Evolutionary conservation across 192 early-diverging fungal species (phyloP).

Genomic region (Coemansia reversa): DNA sequence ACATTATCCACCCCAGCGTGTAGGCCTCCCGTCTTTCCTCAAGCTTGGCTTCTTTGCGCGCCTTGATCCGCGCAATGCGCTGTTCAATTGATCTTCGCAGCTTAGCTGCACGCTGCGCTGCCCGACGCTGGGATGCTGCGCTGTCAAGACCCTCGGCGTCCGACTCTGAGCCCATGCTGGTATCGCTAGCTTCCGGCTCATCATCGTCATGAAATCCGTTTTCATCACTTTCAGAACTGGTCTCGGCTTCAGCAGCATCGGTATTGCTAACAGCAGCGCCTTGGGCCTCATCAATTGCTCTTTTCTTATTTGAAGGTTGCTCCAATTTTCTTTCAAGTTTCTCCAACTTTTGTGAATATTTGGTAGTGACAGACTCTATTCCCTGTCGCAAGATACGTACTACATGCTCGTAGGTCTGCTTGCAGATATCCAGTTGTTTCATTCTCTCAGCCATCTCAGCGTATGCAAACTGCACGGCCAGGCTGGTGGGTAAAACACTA

Average conservation of each 20-base stretch:
- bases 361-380: conserved; percentile 18
- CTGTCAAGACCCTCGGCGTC: conserved; percentile 24
- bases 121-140: neutral
- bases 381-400: conserved; percentile 17
- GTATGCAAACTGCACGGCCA: conserved; percentile 71
- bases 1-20: conserved; percentile 81
- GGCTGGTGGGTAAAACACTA: conserved; percentile 44
- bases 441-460: conserved; percentile 67
- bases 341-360: conserved; percentile 28
- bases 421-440: conserved; percentile 59
- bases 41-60: conserved; percentile 35
- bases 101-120: conserved; percentile 36
- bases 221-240: conserved; percentile 17
- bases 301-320: conserved; percentile 2
- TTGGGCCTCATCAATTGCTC: neutral
- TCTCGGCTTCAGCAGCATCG: neutral
- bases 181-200: conserved; percentile 37
- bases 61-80: conserved; percentile 42
- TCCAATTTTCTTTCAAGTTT: conserved; percentile 41
- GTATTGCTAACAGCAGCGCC: neutral
- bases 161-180: conserved; percentile 18
- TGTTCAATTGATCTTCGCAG: conserved; percentile 43
- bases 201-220: conserved; percentile 45
- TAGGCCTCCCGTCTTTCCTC: conserved; percentile 55
- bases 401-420: conserved; percentile 57